Percentiles rank a stretch among this genome's conserved stretches.
These are phyloP conservation scores for Boletus semigastroideus DNA, from an alignment of 1,284 basidiomycete species.

Conservation along the genomic window DNA sequence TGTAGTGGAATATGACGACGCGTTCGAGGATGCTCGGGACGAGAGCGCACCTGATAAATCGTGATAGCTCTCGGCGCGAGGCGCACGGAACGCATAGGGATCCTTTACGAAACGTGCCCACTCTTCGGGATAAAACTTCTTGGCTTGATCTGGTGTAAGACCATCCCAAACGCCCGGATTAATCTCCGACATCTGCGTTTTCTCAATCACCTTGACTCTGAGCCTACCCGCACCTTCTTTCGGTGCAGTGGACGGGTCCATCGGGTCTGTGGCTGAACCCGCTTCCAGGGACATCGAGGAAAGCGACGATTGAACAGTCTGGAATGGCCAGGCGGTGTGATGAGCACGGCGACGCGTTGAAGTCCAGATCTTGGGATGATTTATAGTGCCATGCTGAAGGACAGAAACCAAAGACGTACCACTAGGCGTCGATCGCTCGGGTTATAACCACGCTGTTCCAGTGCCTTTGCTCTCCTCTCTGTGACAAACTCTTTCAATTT, in stretches of 20 bases:
- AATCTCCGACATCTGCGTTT: constrained; percentile 95
- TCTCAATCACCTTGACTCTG: constrained; percentile 86
- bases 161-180: constrained; percentile 98
- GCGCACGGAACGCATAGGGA: constrained; percentile 91
- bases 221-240: constrained; percentile 27
- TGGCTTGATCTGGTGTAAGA: constrained; percentile 86
- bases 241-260: neutral
- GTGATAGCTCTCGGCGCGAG: constrained; percentile 93
- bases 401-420: constrained; percentile 44
- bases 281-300: constrained; percentile 12
- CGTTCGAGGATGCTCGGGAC: neutral
- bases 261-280: neutral
- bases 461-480: constrained; percentile 67
- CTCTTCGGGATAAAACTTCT: constrained; percentile 89
- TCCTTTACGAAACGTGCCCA: constrained; percentile 92
- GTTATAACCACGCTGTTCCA: constrained; percentile 67
- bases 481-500: constrained; percentile 83
- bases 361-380: constrained; percentile 82
- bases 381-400: neutral
- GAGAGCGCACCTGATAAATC: constrained; percentile 64
- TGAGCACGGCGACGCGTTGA: constrained; percentile 90
- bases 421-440: constrained; percentile 70
- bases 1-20: constrained; percentile 23
- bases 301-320: constrained; percentile 37
- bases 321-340: constrained; percentile 95